Evolutionary conservation across 352 stramenopile species (phyloP).

Genomic region (Phytopythium mirpurense): DNA sequence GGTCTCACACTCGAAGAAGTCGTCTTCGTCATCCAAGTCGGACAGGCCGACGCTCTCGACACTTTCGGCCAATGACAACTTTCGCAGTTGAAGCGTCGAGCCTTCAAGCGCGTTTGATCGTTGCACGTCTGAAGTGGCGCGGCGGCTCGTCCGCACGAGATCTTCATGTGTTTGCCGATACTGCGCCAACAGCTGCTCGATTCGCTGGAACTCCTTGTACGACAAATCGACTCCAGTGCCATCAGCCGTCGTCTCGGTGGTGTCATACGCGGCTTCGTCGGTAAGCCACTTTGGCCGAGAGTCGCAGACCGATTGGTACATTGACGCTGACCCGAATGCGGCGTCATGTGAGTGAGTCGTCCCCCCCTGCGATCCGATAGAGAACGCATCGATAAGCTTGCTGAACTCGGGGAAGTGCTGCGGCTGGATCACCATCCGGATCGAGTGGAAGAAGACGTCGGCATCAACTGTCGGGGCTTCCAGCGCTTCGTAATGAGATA

Average conservation of each 20-base stretch:
- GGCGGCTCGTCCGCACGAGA: slow-evolving; percentile 26
- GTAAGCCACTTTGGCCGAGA: slow-evolving; percentile 51
- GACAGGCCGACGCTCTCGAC: slow-evolving; percentile 79
- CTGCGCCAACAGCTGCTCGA: slow-evolving; percentile 73
- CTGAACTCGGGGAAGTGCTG: slow-evolving; percentile 75
- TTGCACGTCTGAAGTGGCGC: not conserved
- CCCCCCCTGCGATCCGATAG: slow-evolving; percentile 8
- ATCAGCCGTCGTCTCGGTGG: slow-evolving; percentile 25
- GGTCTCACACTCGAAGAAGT: slow-evolving; percentile 83
- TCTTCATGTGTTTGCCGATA: slow-evolving; percentile 79
- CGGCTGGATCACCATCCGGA: slow-evolving; percentile 72
- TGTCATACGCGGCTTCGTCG: slow-evolving; percentile 15
- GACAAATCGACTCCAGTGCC: slow-evolving; percentile 49
- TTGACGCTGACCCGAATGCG: slow-evolving; percentile 27
- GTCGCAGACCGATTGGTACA: slow-evolving; percentile 80
- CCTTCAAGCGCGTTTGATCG: slow-evolving; percentile 10
- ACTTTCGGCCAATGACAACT: slow-evolving; percentile 66
- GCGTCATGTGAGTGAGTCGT: slow-evolving; percentile 12
- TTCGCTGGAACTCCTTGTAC: slow-evolving; percentile 78
- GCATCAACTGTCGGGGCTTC: slow-evolving; percentile 69
- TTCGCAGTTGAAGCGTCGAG: slow-evolving; percentile 26
- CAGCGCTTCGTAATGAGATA: slow-evolving; percentile 72
- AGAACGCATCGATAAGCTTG: slow-evolving; percentile 66
- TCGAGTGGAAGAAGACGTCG: slow-evolving; percentile 81
- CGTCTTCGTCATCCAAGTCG: slow-evolving; percentile 79